Evolutionary conservation across 2,329 filamentous ascomycete genomes (phyloP).

Genomic region (Curvularia lunata): DNA sequence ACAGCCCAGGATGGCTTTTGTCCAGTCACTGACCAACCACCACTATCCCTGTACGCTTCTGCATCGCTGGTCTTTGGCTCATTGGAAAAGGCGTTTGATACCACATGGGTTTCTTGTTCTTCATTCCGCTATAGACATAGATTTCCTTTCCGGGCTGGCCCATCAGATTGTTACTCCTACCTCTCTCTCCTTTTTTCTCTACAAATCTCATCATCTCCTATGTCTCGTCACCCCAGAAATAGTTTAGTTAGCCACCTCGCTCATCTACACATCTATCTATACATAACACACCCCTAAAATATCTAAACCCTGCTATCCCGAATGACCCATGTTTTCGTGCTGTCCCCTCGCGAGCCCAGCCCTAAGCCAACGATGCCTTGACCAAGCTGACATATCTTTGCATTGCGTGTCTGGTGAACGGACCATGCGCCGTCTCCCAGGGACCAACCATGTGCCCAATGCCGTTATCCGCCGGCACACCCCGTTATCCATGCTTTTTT

Average conservation of each 20-base stretch:
- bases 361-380: neutral
- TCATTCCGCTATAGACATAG: neutral
- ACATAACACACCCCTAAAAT: neutral
- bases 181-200: neutral
- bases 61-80: neutral
- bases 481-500: neutral
- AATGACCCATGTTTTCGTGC: neutral
- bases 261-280: neutral
- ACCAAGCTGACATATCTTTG: neutral
- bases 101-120: neutral
- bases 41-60: constrained; percentile 4
- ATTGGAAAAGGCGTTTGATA: constrained; percentile 2
- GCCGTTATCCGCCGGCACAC: neutral
- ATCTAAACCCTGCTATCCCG: neutral
- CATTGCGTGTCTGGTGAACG: neutral
- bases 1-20: constrained; percentile 7
- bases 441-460: neutral
- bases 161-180: neutral
- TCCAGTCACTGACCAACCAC: constrained; percentile 1
- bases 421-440: neutral
- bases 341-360: neutral
- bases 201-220: neutral
- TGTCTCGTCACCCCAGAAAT: neutral
- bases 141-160: neutral
- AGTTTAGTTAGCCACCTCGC: neutral